A percentile compares a stretch with the other conserved stretches of the same genome.
These are phyloP conservation scores for Heterobasidion irregulare DNA, from an alignment of 1,284 basidiomycete genomes.

Conservation along the genomic window DNA sequence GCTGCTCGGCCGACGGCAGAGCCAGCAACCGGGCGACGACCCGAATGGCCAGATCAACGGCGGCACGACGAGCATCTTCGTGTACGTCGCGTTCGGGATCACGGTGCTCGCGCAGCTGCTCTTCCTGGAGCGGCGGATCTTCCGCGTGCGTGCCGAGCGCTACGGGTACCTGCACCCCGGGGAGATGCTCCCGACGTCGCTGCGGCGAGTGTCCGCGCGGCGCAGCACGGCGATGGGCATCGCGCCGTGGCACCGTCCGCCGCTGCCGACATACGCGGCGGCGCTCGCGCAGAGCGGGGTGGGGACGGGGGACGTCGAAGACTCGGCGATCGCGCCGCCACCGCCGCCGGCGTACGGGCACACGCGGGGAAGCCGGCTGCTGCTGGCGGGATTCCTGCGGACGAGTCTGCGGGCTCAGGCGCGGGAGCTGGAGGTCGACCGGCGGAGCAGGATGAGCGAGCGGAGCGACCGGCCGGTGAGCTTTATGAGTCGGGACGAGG, in stretches of 20 bases:
- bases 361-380: conserved; percentile 56
- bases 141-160: conserved; percentile 54
- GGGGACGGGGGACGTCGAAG: conserved; percentile 70
- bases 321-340: conserved; percentile 51
- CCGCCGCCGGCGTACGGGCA: conserved; percentile 69
- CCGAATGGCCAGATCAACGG: background rate
- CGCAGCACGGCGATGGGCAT: conserved; percentile 30
- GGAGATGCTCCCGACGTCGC: conserved; percentile 38
- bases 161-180: conserved; percentile 52
- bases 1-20: conserved; percentile 10
- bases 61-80: conserved; percentile 29
- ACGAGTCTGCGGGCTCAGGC: conserved; percentile 36
- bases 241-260: conserved; percentile 63
- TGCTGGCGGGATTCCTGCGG: conserved; percentile 46
- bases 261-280: conserved; percentile 63
- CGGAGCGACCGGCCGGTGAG: conserved; percentile 33
- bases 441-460: conserved; percentile 21
- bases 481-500: conserved; percentile 44
- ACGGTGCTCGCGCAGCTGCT: conserved; percentile 40
- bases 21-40: conserved; percentile 2
- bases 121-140: conserved; percentile 57
- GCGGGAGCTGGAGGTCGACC: conserved; percentile 8
- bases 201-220: conserved; percentile 16
- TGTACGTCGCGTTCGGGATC: conserved; percentile 52
- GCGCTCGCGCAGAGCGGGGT: conserved; percentile 57